A percentile compares a stretch with the other conserved stretches of the same genome.
These are phyloP conservation scores for Myxozyma monticola DNA, from an alignment of 805 yeast genomes.

Conservation along the genomic window DNA sequence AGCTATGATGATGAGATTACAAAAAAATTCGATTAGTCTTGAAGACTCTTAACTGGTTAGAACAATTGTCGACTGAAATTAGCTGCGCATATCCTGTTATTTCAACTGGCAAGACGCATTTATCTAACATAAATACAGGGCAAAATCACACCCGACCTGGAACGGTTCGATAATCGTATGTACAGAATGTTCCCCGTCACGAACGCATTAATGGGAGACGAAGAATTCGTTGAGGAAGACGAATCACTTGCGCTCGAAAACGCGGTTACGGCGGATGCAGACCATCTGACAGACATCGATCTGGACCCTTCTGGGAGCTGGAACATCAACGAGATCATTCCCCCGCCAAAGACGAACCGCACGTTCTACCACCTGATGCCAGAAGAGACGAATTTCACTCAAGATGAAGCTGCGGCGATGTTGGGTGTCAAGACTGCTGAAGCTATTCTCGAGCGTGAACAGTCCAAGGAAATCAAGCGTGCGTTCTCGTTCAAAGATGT, in stretches of 20 bases:
- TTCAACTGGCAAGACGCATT: too few species aligned
- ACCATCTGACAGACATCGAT: not conserved
- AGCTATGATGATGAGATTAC: conserved; percentile 55
- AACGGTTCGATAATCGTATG: conserved; percentile 60
- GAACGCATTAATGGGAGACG: conserved; percentile 31
- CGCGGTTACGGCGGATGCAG: not conserved
- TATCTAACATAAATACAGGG: conserved; percentile 42
- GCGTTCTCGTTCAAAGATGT: conserved; percentile 42
- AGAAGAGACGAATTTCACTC: conserved; percentile 94
- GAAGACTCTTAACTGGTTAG: conserved; percentile 65
- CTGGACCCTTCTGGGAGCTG: not conserved
- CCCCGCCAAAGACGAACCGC: conserved; percentile 63
- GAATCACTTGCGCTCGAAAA: not conserved
- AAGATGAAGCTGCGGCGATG: conserved; percentile 87
- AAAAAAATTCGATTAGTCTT: conserved; percentile 69
- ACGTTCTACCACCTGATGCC: conserved; percentile 96
- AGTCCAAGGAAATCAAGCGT: not conserved
- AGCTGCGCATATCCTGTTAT: too few species aligned
- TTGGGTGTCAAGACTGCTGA: conserved; percentile 87
- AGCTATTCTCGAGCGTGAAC: conserved; percentile 55
- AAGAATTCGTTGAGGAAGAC: conserved; percentile 3
- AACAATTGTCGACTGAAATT: conserved; percentile 34
- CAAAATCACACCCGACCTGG: conserved; percentile 55
- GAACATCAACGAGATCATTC: conserved; percentile 28
- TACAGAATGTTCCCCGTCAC: conserved; percentile 79